Evolutionary conservation across 495 filamentous ascomycete genomes (phyloP), one percentile per base, ranked within the genome.

Genomic region (Penicillium pancosmium): DNA sequence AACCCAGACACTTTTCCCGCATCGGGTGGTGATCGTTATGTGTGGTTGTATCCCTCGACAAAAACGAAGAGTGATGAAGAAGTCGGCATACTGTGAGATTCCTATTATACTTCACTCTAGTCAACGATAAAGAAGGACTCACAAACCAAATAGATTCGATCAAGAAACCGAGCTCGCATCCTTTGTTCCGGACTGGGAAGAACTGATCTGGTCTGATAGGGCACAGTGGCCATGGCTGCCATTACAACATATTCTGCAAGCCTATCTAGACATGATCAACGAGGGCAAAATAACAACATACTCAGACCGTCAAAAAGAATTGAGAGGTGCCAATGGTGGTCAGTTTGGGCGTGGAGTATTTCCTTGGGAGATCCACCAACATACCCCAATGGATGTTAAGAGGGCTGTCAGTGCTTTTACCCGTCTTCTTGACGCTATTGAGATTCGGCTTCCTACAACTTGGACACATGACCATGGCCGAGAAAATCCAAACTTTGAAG

Each of bases 361-460:
- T 19, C 52, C 56, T n/a, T 59, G 40, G 60, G 56, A 63, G 47
- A 53, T 49, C 25, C 38, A 55, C 16, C 48, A 40, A n/a, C 15
- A 40, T 40, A 40, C 36, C 36, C 36, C 36, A 40, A 40, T 40
- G 36, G 61, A 63, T 53, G n/a, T 59, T 40, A 40, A 63, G n/a
- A 59, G 25, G 43, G 48, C 61, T 25, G 16, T 63, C 34, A 19
- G 19, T 56, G 15, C 52, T 5, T 58, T 56, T 38, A 63, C 48
- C n/a, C 52, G 49, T 13, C 52, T 63, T 35, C 55, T 63, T 38
- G 52, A 63, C 53, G 52, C 61, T 25, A 63, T 63, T 31, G 61
- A 63, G 50, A 3, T 6, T 41, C 47, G 56, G 55, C 41, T 56
- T 23, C 56, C 52, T 12, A 0, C 36, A n/a, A 40, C 5, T 15